Evolutionary conservation across 2,329 filamentous ascomycete genomes (phyloP), one percentile per base, ranked within the genome.

Genomic region (Beauveria caledonica): DNA sequence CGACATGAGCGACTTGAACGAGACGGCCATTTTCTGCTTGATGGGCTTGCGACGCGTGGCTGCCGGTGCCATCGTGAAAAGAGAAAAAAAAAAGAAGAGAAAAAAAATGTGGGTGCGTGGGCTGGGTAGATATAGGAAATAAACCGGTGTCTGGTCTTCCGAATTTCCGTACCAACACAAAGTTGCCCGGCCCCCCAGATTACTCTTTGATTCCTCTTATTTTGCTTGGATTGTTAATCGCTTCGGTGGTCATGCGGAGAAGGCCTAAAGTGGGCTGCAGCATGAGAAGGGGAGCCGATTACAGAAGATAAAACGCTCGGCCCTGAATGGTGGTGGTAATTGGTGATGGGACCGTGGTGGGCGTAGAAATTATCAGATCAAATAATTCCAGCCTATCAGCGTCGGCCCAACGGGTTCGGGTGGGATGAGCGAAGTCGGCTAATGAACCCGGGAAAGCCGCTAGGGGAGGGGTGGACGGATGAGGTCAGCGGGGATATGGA

Each of bases 11-110:
- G 73, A 74, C 56, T 74, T 73, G 63, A 80, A 66, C 7, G 76
- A 74, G 17, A 74, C 66, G 6, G 78, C 73, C 77, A 79, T 79
- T 66, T 70, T 76, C 54, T 73, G 68, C 65, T 72, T 73, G 36
- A 66, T 65, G 56, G 71, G 72, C 67, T 67, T 71, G 63, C 65
- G 71, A 62, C 60, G 62, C 39, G 54, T 59, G 56, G 60, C 29
- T 58, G 45, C 33, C 40, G 55, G 36, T 19, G 48, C 27, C 60
- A 61, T 59, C 40, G 27, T 48, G 52, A 53, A 29, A 50, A 53
- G 46, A 63, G 55, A 57, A 61, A 40, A 49, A 57, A 49, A 62
- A 55, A 57, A 62, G 36, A 29, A 48, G 53, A 45, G 40, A 39
- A 45, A 52, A 52, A 59, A 60, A 62, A 55, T 46, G 50, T 44